phyloP scores from a whole-genome alignment of 345 rosid species.

The Hibiscus mutabilis region DNA sequence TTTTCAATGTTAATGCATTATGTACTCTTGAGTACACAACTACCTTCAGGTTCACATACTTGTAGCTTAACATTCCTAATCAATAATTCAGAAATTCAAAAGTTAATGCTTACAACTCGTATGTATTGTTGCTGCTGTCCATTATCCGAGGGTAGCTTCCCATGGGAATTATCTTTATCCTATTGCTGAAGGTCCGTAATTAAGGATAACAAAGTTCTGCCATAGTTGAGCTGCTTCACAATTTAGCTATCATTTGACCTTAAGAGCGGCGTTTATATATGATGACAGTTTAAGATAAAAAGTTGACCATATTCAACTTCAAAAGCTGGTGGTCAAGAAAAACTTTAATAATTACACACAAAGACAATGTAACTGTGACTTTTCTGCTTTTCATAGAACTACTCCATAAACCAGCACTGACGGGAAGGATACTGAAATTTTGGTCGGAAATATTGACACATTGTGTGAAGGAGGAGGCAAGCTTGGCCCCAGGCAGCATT shows the following conservation, averaged over 20 bases:
- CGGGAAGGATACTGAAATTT: constrained; percentile 81
- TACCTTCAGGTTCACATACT: not conserved
- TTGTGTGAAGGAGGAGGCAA: constrained; percentile 93
- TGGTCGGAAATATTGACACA: constrained; percentile 88
- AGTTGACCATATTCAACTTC: not conserved
- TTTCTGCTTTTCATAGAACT: not conserved
- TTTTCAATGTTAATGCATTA: constrained; percentile 8
- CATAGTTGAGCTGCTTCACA: too few species aligned
- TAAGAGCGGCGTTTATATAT: not conserved
- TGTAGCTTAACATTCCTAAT: not conserved
- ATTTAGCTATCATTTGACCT: not conserved
- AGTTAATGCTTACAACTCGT: constrained; percentile 42
- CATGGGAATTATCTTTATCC: constrained; percentile 89
- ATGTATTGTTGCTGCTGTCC: constrained; percentile 54
- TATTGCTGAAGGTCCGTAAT: constrained; percentile 43
- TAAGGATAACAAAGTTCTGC: constrained; percentile 27
- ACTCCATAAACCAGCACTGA: not conserved
- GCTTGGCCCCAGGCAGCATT: constrained; percentile 99
- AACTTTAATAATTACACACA: not conserved
- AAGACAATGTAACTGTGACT: too few species aligned
- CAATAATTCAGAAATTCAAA: not conserved
- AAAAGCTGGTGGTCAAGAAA: too few species aligned
- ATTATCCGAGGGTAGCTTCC: constrained; percentile 94
- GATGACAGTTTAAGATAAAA: not conserved
- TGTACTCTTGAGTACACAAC: not conserved